Evolutionary conservation across 768 basidiomycete species (phyloP), one percentile per base, ranked within the genome.

Genomic region (Xerocomus spinulosus): DNA sequence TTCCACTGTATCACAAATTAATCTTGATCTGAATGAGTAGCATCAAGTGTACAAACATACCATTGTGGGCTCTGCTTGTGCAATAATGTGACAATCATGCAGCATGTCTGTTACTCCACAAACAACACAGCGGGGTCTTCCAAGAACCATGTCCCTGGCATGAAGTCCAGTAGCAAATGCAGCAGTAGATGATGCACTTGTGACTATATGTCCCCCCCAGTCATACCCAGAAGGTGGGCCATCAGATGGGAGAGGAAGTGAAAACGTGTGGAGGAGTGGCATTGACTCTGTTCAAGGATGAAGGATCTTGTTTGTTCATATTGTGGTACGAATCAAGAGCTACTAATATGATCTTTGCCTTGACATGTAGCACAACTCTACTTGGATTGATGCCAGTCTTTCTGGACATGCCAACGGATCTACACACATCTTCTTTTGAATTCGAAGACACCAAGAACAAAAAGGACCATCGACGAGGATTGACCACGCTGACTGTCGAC

Each of bases 401-500:
- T 23, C 50, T 67, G 40, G 56, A 67, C 42, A 69, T 69, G 69
- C 69, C 68, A 30, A 65, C 69, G 48, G 69, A 70, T 45, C 50
- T 70, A 25, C 68, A 43, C 48, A 10, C 52, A n/a, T 50, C 50
- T 33, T 48, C 44, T 9, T 52, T 65, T 25, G 52, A 55, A 43
- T 43, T 57, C 9, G 52, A 56, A 42, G 30, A 52, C 23, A 29
- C 37, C 4, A 30, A 32, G 34, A 21, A 34, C 26, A 44, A 46
- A 29, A 41, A 46, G 35, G 39, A 26, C 23, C 20, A 32, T 18
- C 60, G 48, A n/a, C n/a, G n/a, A 36, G 73, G 75, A 26, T 62
- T 79, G 51, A 68, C 68, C 2, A 42, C 60, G n/a, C 66, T 85
- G 5, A 86, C 85, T 3, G 75, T 86, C 9, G 64, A 77, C 36